Base-by-base conservation (phyloP, 495 filamentous ascomycete species). In the Aspergillus coremiiformis region DNA sequence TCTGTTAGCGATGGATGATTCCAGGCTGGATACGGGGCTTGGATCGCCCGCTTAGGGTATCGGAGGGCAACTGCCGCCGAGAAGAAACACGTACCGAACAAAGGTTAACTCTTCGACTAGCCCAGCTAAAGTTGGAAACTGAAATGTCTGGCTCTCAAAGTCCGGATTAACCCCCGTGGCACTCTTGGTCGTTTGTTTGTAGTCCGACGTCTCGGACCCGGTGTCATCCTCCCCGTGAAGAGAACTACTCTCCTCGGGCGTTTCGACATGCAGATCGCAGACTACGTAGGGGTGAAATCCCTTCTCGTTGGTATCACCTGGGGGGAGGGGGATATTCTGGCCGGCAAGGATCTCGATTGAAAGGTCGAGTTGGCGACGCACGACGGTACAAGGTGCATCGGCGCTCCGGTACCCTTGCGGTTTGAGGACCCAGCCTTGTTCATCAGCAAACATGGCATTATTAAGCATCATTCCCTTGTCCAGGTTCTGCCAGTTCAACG, bases 401-500 rank as follows among this genome's bases (percentile, higher is more conserved):
- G 62, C 49, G 55, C 75, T 77, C 33, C 79, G 74, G 57, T 84
- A 87, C 17, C 82, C 85, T 22, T 74, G 64, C 0, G 92, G 91
- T 60, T 97, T 97, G 1, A 93, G 74, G 1, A 93, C 83, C 75
- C 89, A 97, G 15, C 92, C 92, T 4, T 73, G 75, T 1, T 85
- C 85, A 10, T 84, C 85, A 4, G 78, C 76, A 63, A 97, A 97
- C 89, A 96, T 92, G 51, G 81, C 92, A 59, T 90, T 82, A 61
- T 96, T 96, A 1, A 96, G 78, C 92, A 96, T 96, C 86, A 89
- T 94, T 11, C 89, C 91, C 51, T 85, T 83, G 61, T 96, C 92
- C 61, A 83, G 82, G 49, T 83, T 84, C 59, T 97, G 92, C 91
- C 92, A 97, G 67, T 96, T 97, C 35, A 96, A 74, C 1, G 92